phyloP scores from a whole-genome alignment of 1,284 basidiomycete genomes.

The Ceratobasidium theobromae region DNA sequence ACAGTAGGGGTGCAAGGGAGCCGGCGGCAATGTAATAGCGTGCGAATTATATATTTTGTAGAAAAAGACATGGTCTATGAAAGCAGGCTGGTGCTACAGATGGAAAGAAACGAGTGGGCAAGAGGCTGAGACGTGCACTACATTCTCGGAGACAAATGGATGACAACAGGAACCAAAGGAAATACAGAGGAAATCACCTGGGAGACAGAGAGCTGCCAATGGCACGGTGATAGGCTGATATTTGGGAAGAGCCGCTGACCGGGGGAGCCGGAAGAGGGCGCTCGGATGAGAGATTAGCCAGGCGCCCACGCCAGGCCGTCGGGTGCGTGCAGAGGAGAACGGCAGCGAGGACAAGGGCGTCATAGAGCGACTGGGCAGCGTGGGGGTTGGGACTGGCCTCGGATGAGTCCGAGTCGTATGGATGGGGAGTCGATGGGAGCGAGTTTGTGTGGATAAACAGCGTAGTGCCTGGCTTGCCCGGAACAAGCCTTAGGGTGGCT shows the following conservation, averaged over 20 bases:
- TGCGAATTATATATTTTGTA: neutral
- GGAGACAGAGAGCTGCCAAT: slow-evolving; percentile 9
- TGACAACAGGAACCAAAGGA: neutral
- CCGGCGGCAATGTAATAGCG: neutral
- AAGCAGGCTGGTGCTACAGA: too few species aligned
- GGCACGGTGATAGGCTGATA: slow-evolving; percentile 16
- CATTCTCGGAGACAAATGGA: slow-evolving; percentile 14
- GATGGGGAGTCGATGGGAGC: neutral
- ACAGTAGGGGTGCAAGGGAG: slow-evolving; percentile 1
- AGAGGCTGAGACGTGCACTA: slow-evolving; percentile 27
- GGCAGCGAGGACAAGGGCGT: slow-evolving; percentile 12
- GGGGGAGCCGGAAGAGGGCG: slow-evolving; percentile 19
- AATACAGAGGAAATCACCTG: neutral
- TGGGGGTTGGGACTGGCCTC: slow-evolving; percentile 26
- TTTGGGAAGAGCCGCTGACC: neutral
- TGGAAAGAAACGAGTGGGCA: slow-evolving; percentile 4
- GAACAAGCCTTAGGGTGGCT: slow-evolving; percentile 11
- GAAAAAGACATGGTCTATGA: neutral
- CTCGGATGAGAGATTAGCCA: neutral
- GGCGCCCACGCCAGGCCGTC: slow-evolving; percentile 11
- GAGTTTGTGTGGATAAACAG: slow-evolving; percentile 16
- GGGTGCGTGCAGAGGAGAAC: slow-evolving; percentile 22
- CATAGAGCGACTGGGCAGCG: slow-evolving; percentile 8
- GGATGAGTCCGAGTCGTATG: slow-evolving; percentile 28
- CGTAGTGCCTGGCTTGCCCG: slow-evolving; percentile 14